phyloP scores from a whole-genome alignment of 2,329 filamentous ascomycete genomes.

The Lachnellula arida region DNA sequence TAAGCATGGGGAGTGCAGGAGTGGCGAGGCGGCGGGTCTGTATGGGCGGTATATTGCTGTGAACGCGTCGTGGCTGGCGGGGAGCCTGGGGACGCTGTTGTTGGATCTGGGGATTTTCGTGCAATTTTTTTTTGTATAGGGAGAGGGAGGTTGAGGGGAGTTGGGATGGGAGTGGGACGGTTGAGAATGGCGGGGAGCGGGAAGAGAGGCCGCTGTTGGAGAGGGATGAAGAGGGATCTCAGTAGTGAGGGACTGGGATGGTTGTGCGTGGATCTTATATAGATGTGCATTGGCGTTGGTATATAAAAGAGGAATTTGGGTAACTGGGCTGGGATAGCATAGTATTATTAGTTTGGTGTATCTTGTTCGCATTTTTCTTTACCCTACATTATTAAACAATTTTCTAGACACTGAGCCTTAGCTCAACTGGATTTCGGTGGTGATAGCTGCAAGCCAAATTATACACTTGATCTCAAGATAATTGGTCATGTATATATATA shows the following conservation, averaged over 20 bases:
- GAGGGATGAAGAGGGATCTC: constrained; percentile 17
- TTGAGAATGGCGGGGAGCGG: constrained; percentile 2
- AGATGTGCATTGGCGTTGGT: neutral
- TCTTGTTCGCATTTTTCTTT: too few relatives aligned
- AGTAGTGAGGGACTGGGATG: neutral
- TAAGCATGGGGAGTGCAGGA: constrained; percentile 45
- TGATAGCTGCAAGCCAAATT: too few relatives aligned
- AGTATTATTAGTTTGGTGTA: too few relatives aligned
- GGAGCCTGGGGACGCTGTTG: constrained; percentile 80
- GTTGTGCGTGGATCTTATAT: neutral
- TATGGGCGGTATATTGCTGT: constrained; percentile 83
- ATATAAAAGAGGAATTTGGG: neutral
- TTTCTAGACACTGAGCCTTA: too few relatives aligned
- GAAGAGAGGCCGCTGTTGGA: constrained; percentile 18
- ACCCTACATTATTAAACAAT: too few relatives aligned
- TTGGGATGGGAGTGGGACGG: constrained; percentile 1
- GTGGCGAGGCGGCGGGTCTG: constrained; percentile 59
- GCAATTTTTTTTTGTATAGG: constrained; percentile 90
- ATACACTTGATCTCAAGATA: too few relatives aligned
- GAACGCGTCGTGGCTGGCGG: constrained; percentile 85
- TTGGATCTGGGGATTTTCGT: constrained; percentile 83
- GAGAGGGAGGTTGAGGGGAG: constrained; percentile 12
- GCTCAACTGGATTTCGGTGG: too few relatives aligned
- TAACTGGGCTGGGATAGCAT: neutral
- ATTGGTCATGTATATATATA: neutral